phyloP scores from a whole-genome alignment of 345 rosid genomes.

The Moricandia moricandioides region DNA sequence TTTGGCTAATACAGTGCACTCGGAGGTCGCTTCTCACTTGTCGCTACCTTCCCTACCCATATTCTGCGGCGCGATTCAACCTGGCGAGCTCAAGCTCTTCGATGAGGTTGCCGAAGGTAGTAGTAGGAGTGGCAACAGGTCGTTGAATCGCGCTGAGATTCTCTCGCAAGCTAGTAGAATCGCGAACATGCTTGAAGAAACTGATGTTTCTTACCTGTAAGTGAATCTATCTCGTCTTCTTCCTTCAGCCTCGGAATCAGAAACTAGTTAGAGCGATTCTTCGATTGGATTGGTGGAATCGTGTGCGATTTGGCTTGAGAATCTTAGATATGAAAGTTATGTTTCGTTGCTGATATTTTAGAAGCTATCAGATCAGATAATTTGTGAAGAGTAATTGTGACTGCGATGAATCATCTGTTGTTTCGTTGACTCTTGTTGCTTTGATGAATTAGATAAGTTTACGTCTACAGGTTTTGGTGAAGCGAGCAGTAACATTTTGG shows the following conservation, averaged over 20 bases:
- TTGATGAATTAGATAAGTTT: neutral
- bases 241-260: neutral
- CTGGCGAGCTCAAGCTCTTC: constrained; percentile 58
- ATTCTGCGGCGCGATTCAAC: constrained; percentile 78
- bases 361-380: constrained; percentile 9
- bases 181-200: constrained; percentile 65
- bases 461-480: neutral
- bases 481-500: neutral
- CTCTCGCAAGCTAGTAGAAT: constrained; percentile 65
- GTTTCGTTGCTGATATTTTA: neutral
- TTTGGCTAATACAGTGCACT: constrained; percentile 80
- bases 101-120: constrained; percentile 47
- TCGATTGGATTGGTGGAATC: neutral
- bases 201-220: constrained; percentile 93
- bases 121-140: constrained; percentile 32
- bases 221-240: constrained; percentile 34
- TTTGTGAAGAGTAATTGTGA: neutral
- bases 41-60: constrained; percentile 89
- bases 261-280: neutral
- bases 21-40: constrained; percentile 87
- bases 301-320: neutral
- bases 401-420: neutral
- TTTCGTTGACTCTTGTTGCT: constrained; percentile 11
- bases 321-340: neutral
- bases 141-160: constrained; percentile 67